A percentile compares a stretch with the other conserved stretches of the same genome.
Conservation (phyloP, 768 basidiomycete species). For the Asterophora parasitica region DNA sequence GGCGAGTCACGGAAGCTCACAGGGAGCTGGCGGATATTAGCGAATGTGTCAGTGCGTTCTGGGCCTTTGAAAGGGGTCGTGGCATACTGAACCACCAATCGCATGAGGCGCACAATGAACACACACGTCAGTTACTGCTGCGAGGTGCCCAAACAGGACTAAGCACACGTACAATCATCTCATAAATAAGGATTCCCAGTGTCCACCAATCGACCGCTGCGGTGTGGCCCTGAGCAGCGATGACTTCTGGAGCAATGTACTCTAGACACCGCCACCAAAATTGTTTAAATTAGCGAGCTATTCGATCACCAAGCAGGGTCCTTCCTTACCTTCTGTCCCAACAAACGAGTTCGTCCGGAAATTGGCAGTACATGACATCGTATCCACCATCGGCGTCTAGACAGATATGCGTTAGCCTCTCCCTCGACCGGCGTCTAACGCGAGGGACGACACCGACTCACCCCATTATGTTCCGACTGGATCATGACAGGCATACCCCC, state of each 20-base stretch:
- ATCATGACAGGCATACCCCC: constrained; percentile 85
- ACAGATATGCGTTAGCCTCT: constrained; percentile 7
- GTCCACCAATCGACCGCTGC: constrained; percentile 99
- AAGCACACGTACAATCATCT: constrained; percentile 86
- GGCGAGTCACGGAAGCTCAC: constrained; percentile 85
- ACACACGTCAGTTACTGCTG: constrained; percentile 32
- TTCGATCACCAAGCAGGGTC: constrained; percentile 17
- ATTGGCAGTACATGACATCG: constrained; percentile 94
- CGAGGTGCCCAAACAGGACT: constrained; percentile 25
- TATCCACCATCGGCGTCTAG: constrained; percentile 91
- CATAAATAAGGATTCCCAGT: constrained; percentile 94
- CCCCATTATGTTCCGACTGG: constrained; percentile 85
- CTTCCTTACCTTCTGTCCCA: constrained; percentile 85
- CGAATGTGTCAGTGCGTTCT: constrained; percentile 92
- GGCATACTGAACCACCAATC: constrained; percentile 62
- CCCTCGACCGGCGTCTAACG: constrained; percentile 9
- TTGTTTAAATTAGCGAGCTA: constrained; percentile 20
- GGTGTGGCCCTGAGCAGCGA: constrained; percentile 93
- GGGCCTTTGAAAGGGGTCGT: constrained; percentile 98
- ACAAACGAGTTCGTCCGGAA: constrained; percentile 99
- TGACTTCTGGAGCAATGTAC: constrained; percentile 99
- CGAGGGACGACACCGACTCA: constrained; percentile 35
- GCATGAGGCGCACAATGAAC: constrained; percentile 22
- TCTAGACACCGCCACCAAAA: constrained; percentile 47
- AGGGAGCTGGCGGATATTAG: constrained; percentile 85